These are phyloP conservation scores for Ananas comosus DNA, from an alignment of 176 grass and related monocot species.

Conservation along the genomic window DNA sequence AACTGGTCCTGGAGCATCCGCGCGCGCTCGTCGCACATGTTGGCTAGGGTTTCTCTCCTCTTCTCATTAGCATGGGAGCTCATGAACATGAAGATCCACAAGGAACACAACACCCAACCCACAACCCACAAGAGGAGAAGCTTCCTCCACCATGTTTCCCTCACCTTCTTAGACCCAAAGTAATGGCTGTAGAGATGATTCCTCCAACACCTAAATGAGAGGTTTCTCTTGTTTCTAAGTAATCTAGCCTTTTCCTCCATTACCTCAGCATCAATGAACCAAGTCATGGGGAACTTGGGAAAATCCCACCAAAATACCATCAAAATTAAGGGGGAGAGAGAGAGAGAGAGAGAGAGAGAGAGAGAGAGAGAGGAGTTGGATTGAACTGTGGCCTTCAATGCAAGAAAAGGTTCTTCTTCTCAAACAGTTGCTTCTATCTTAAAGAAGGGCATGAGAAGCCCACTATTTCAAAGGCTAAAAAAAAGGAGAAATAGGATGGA, in stretches of 20 bases:
- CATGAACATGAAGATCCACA: constrained; percentile 21
- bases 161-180: constrained; percentile 32
- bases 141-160: constrained; percentile 32
- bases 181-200: constrained; percentile 42
- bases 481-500: not conserved
- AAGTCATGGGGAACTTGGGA: constrained; percentile 33
- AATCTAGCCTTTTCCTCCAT: constrained; percentile 36
- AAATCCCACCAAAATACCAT: constrained; percentile 10
- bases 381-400: not conserved
- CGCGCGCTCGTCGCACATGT: constrained; percentile 92
- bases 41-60: constrained; percentile 54
- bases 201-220: constrained; percentile 33
- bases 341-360: not conserved
- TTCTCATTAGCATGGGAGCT: constrained; percentile 35
- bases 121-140: constrained; percentile 41
- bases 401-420: constrained; percentile 12
- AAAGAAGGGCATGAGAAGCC: not conserved
- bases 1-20: constrained; percentile 99
- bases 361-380: constrained; percentile 7
- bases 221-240: constrained; percentile 24
- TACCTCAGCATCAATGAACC: constrained; percentile 41
- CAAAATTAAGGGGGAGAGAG: not conserved
- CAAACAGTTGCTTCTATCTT: constrained; percentile 4
- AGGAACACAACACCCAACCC: constrained; percentile 9
- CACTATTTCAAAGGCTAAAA: not conserved